Conservation (phyloP, 1,284 basidiomycete species). For the Ganoderma sp. region DNA sequence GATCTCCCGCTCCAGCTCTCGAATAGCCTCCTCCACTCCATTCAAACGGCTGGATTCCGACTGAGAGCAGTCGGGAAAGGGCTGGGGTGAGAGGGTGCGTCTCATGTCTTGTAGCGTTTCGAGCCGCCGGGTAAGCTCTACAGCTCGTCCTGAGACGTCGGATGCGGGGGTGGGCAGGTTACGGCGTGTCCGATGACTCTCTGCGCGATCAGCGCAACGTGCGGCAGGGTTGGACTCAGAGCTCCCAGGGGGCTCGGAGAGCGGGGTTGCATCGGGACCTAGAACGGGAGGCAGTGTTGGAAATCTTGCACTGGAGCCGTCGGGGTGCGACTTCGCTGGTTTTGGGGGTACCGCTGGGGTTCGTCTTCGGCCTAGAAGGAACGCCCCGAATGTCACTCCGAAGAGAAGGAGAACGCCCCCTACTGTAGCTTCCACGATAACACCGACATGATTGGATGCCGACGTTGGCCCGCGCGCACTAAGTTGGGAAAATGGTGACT, state of each 20-base stretch:
- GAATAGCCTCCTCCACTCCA: neutral
- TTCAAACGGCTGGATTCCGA: no score
- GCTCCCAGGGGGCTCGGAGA: no score
- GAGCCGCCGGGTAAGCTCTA: neutral
- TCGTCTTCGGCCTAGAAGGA: neutral
- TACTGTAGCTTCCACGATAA: neutral
- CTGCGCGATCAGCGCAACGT: neutral
- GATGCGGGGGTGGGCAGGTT: no score
- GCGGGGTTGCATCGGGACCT: no score
- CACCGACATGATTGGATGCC: neutral
- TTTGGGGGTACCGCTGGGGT: neutral
- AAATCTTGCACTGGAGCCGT: no score
- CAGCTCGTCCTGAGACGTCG: no score
- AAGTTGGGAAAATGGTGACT: no score
- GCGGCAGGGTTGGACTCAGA: no score
- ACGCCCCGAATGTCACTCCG: neutral
- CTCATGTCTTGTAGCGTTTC: neutral
- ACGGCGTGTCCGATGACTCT: neutral
- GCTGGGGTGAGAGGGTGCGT: neutral
- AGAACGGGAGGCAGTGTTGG: no score
- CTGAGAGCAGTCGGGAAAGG: neutral
- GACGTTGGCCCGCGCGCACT: no score
- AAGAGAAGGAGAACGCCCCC: neutral
- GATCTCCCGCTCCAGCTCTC: neutral
- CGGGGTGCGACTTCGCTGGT: no score